A percentile compares a stretch with the other conserved stretches of the same genome.
Evolutionary conservation across 306 rosid species (phyloP).

Genomic region (Dryas drummondii): DNA sequence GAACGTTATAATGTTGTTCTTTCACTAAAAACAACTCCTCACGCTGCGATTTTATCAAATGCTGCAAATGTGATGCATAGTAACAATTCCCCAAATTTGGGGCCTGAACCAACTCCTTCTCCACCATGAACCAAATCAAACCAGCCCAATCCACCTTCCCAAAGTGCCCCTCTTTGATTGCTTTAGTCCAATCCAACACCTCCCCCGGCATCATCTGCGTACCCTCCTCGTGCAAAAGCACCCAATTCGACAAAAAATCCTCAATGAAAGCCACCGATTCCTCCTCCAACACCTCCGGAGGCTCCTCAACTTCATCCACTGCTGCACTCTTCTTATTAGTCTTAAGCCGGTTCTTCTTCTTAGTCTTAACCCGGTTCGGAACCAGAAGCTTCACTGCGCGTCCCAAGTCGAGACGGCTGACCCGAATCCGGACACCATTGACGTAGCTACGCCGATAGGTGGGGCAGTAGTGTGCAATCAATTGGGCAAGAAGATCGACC

Average conservation of each 20-base stretch:
- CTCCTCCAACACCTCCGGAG: slow-evolving; percentile 28
- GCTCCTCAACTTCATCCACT: slow-evolving; percentile 22
- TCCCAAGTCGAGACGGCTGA: slow-evolving; percentile 67
- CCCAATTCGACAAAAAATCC: slow-evolving; percentile 67
- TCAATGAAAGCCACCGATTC: slow-evolving; percentile 44
- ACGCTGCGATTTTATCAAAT: slow-evolving; percentile 56
- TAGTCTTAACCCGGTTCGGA: background rate
- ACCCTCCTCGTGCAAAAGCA: slow-evolving; percentile 73
- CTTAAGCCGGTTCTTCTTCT: no score
- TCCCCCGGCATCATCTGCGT: slow-evolving; percentile 59
- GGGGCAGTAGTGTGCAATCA: slow-evolving; percentile 50
- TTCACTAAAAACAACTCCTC: slow-evolving; percentile 41
- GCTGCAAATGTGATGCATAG: slow-evolving; percentile 88
- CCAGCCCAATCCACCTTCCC: slow-evolving; percentile 82
- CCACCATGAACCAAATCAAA: slow-evolving; percentile 78
- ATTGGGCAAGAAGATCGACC: slow-evolving; percentile 57
- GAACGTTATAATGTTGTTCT: slow-evolving; percentile 25
- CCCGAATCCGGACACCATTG: slow-evolving; percentile 36
- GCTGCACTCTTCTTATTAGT: slow-evolving; percentile 32
- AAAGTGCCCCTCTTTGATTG: slow-evolving; percentile 57
- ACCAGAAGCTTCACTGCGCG: slow-evolving; percentile 72
- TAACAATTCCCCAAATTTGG: slow-evolving; percentile 55
- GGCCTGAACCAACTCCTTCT: slow-evolving; percentile 60
- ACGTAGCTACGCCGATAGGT: slow-evolving; percentile 45
- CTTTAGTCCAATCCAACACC: slow-evolving; percentile 30